Evolutionary conservation across 805 yeast species (phyloP), one percentile per base, ranked within the genome.

Genomic region (Tetrapisispora arboricola): DNA sequence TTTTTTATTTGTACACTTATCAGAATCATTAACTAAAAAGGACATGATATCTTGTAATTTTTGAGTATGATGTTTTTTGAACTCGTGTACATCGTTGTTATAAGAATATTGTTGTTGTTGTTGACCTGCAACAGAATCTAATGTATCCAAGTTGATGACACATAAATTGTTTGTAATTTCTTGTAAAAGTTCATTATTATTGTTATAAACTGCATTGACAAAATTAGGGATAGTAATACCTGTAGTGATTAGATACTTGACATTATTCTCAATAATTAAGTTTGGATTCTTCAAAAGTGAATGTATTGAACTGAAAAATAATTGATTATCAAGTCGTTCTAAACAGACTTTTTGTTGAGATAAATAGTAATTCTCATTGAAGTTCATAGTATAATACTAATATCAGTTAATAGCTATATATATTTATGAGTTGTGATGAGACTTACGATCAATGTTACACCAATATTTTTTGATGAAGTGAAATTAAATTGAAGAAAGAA

Each of bases 231-330:
- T 25, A 9, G 37, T 12, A 5, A 34, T 34, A 24, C 37, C 37
- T 7, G 37, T 34, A 7, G 37, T 34, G 16, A 34, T 18, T 25
- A 34, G 17, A 34, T 34, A 34, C 41, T 55, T 60, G 45, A 72
- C 65, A 44, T 68, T 67, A 41, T 67, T 57, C n/a, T 54, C 48
- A 16, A 44, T 40, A 9, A 73, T 47, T 39, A 68, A 65, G 8
- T 57, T 60, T 24, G 8, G 50, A 48, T 22, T 48, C 41, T 1
- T 65, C 58, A n/a, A 70, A 51, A 1, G 67, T 60, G 38, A 24
- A 17, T 68, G 58, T 41, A 70, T 46, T 2, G 77, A 74, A 1
- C 78, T 77, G 24, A 73, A 57, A 61, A 67, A 71, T 3, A 72
- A 53, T 34, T 63, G 56, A 16, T 63, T 61, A 9, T 65, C 54